These are phyloP conservation scores for Suhomyces panamericanus DNA, from an alignment of 1,139 yeast genomes.

Conservation along the genomic window DNA sequence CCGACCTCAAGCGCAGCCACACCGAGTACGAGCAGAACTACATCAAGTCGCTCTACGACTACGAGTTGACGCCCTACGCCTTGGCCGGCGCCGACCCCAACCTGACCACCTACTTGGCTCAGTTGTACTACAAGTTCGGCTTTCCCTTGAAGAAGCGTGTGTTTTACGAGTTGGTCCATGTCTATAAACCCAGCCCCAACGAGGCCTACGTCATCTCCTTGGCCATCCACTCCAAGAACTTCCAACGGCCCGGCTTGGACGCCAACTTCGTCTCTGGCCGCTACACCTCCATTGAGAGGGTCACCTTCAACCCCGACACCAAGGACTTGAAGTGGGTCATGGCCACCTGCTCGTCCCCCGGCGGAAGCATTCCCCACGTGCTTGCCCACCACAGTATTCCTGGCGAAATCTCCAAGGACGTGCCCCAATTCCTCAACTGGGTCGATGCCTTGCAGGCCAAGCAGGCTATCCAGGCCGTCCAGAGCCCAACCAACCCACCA, in stretches of 20 bases:
- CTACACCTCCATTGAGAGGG: slow-evolving; percentile 62
- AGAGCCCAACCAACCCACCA: slow-evolving; percentile 1
- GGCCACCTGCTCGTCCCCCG: slow-evolving; percentile 65
- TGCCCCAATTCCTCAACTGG: slow-evolving; percentile 62
- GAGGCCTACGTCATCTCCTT: slow-evolving; percentile 54
- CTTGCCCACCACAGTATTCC: slow-evolving; percentile 56
- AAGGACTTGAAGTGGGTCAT: slow-evolving; percentile 57
- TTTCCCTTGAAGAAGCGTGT: slow-evolving; percentile 51
- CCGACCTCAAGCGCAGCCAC: slow-evolving; percentile 28
- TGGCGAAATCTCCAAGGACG: slow-evolving; percentile 63
- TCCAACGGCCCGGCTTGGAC: slow-evolving; percentile 16
- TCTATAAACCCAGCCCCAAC: slow-evolving; percentile 32
- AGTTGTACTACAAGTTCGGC: slow-evolving; percentile 50
- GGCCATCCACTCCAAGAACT: slow-evolving; percentile 38
- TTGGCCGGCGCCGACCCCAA: slow-evolving; percentile 12
- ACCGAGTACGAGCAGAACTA: slow-evolving; percentile 37
- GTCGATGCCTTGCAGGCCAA: slow-evolving; percentile 16
- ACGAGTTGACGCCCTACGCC: slow-evolving; percentile 20
- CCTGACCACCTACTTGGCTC: slow-evolving; percentile 21
- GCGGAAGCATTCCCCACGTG: slow-evolving; percentile 67
- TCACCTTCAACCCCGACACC: slow-evolving; percentile 39
- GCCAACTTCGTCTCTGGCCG: slow-evolving; percentile 37
- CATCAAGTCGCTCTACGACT: slow-evolving; percentile 32
- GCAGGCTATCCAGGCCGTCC: slow-evolving; percentile 9
- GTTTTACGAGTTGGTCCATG: slow-evolving; percentile 59